phyloP scores from a whole-genome alignment of 208 protist genomes.

The Trypanosoma scelopori region DNA sequence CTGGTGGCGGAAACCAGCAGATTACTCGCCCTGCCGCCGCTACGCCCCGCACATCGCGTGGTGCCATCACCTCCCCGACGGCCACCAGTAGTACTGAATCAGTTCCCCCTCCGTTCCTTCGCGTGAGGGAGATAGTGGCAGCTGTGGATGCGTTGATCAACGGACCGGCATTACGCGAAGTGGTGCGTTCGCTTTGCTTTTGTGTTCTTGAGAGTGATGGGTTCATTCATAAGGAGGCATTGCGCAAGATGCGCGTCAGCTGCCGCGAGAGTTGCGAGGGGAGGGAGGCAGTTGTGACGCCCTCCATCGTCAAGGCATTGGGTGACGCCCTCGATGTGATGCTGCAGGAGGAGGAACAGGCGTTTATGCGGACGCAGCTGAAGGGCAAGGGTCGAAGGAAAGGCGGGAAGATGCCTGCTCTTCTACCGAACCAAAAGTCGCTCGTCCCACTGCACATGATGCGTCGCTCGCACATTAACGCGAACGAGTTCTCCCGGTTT shows the following conservation, averaged over 20 bases:
- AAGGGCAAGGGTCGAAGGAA: constrained; percentile 38
- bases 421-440: constrained; percentile 59
- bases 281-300: constrained; percentile 31
- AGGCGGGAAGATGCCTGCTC: constrained; percentile 25
- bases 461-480: constrained; percentile 69
- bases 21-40: background rate
- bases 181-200: constrained; percentile 75
- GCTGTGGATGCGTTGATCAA: constrained; percentile 68
- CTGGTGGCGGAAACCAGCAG: no score
- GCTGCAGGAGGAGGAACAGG: constrained; percentile 61
- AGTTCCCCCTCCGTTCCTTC: constrained; percentile 27
- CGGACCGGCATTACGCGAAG: constrained; percentile 40
- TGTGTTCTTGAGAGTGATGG: constrained; percentile 53
- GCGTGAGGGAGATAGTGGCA: constrained; percentile 50
- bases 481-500: constrained; percentile 49
- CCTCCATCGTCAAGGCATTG: constrained; percentile 67
- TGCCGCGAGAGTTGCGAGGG: constrained; percentile 38
- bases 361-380: constrained; percentile 44
- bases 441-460: constrained; percentile 68
- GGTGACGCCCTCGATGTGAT: constrained; percentile 57
- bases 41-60: background rate
- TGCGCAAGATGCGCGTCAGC: constrained; percentile 34
- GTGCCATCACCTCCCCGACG: background rate
- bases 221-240: constrained; percentile 73
- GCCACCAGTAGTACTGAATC: background rate